Evolutionary conservation across 306 rosid species (phyloP), one percentile per base, ranked within the genome.

Genomic region (Sicyos baderoa): DNA sequence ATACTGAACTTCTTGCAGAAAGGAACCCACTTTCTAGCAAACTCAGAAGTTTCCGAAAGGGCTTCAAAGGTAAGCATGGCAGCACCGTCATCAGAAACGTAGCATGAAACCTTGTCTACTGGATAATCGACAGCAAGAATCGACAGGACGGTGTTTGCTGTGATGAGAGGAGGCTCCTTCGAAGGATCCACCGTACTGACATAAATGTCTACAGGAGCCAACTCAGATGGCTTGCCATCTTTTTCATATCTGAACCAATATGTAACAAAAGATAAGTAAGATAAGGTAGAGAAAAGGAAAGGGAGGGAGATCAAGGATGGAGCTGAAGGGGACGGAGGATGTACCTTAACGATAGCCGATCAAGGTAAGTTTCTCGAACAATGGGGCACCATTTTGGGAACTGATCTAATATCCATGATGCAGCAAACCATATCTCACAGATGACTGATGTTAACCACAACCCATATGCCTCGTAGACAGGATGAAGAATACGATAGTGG

Each of bases 11-110:
- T 91, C 88, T 91, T 91, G 82, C 89, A 80, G 75, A 91, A 91
- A n/a, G 97, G 97, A 68, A 91, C 97, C 97, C 97, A 91, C 78
- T 91, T 91, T 54, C 97, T 82, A 35, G 96, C 97, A 78, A 91
- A 91, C 80, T 91, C 97, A 8, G 97, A 86, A 65, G 97, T 88
- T 73, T 91, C 97, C 4, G 97, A 91, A 71, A 91, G 89, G 44
- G 94, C 97, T 78, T 91, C 97, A 79, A 91, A 91, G 66, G 97
- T 85, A 52, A 91, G 96, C 97, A 91, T 91, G 61, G 97, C 96
- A 35, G 97, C 96, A 74, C 97, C 97, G 74, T 91, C 97, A 70
- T 91, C 97, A 22, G 97, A 86, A 79, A 91, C 97, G 57, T 91
- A 88, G 82, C 97, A 91, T 17, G 97, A 79, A 42, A 91, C 96